A percentile compares a stretch with the other conserved stretches of the same genome.
These are phyloP conservation scores for Cutaneotrichosporon cyanovorans DNA, from an alignment of 1,284 basidiomycete genomes.

Conservation along the genomic window DNA sequence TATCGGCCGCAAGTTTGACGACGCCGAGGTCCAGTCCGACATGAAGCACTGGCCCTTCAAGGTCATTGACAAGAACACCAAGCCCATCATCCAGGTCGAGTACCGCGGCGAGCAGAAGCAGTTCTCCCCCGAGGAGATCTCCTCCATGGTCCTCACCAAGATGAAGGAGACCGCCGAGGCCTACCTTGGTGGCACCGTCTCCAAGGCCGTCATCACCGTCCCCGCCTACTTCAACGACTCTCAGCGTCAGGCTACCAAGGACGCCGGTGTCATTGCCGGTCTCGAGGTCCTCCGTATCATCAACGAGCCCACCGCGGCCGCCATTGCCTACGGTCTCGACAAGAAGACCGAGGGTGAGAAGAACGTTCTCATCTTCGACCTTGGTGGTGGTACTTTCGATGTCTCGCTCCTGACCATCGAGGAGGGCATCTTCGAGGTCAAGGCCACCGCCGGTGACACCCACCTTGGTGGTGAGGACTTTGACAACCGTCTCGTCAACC, in stretches of 20 bases:
- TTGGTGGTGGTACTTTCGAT: constrained; percentile 98
- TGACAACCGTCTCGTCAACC: constrained; percentile 90
- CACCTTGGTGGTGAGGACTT: constrained; percentile 99
- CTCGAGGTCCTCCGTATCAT: constrained; percentile 95
- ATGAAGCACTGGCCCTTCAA: constrained; percentile 94
- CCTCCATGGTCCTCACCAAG: constrained; percentile 89
- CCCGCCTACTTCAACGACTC: constrained; percentile 99
- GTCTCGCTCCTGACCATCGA: constrained; percentile 94
- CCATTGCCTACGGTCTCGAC: constrained; percentile 93
- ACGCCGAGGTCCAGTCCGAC: constrained; percentile 56
- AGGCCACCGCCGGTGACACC: constrained; percentile 96
- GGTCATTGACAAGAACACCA: constrained; percentile 69
- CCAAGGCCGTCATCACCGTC: constrained; percentile 95
- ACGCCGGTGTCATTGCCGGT: constrained; percentile 94
- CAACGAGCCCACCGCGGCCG: constrained; percentile 97
- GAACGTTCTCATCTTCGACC: constrained; percentile 96
- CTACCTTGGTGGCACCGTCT: constrained; percentile 92
- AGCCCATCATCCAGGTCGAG: constrained; percentile 81
- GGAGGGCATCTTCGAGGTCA: constrained; percentile 94
- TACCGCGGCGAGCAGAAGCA: constrained; percentile 88
- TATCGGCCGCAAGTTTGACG: constrained; percentile 76
- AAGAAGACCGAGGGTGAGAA: constrained; percentile 82
- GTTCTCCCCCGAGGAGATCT: constrained; percentile 49
- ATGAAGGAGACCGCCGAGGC: constrained; percentile 99
- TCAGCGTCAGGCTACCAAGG: constrained; percentile 98